Evolutionary conservation across 2,329 filamentous ascomycete species (phyloP).

Genomic region (Ophiognomonia clavigignenti-juglandacearum): DNA sequence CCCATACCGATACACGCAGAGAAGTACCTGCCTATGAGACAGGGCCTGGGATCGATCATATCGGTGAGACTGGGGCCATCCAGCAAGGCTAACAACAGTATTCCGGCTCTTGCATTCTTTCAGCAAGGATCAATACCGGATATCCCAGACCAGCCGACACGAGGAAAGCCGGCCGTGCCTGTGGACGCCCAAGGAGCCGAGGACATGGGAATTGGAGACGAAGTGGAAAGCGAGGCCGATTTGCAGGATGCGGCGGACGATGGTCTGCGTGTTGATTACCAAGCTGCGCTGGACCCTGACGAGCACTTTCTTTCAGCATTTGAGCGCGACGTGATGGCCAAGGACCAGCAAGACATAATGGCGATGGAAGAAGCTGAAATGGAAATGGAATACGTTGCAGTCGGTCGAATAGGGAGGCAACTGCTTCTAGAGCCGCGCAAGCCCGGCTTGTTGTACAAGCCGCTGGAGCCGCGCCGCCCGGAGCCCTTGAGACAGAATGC

Average conservation of each 20-base stretch:
- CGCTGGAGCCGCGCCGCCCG: background rate
- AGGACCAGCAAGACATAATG: too few species aligned
- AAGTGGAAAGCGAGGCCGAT: background rate
- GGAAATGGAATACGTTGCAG: background rate
- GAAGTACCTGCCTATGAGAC: conserved; percentile 55
- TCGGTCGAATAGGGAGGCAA: conserved; percentile 5
- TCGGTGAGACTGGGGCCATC: background rate
- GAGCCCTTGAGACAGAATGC: background rate
- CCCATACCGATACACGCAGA: conserved; percentile 67
- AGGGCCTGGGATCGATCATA: conserved; percentile 24
- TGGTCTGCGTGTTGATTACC: background rate
- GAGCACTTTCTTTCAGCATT: background rate
- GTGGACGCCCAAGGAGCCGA: background rate
- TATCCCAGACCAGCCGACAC: too few species aligned
- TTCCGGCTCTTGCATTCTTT: conserved; percentile 3
- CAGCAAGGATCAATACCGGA: background rate
- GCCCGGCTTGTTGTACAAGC: background rate
- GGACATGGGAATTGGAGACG: background rate
- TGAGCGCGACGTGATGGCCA: background rate
- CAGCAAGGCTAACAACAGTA: background rate
- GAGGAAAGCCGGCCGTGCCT: too few species aligned
- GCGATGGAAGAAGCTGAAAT: too few species aligned
- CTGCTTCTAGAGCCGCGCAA: background rate
- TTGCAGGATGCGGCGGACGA: background rate
- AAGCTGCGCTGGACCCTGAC: background rate